Evolutionary conservation across 257 asterid species (phyloP), one percentile per base, ranked within the genome.

Genomic region (Fraxinus quadrangulata): DNA sequence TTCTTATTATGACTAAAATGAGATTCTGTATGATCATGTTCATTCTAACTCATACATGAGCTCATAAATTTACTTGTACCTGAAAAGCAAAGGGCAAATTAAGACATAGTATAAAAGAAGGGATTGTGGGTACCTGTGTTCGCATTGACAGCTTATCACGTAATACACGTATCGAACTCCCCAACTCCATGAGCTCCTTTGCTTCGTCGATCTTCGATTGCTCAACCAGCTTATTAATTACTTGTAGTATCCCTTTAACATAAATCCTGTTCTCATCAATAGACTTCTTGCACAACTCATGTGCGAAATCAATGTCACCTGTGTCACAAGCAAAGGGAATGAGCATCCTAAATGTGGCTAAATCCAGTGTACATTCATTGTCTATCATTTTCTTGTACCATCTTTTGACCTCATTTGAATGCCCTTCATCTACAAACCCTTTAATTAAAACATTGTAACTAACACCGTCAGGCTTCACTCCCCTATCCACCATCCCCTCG

Each of bases 401-500:
- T 31, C 31, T 77, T 77, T 81, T 89, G 6, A 79, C 89, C 78
- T 86, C 91, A 63, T 81, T 79, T 24, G 85, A 24, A 69, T 86
- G 63, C 30, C 87, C 84, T 59, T 74, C 81, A 19, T 74, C 68
- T 1, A 77, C 24, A 28, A 45, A 87, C 59, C 88, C 89, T 81
- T 80, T 84, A 21, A 88, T 84, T 77, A 91, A 23, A 21, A 83
- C 37, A 74, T 81, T 85, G 81, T 83, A 89, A 51, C 84, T 85
- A 81, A 67, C 83, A 5, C 3, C 23, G 71, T 86, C 85, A 1
- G 88, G 87, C 76, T 83, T 67, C 80, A 86, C 42, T 31, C 84
- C 86, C 70, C 72, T 84, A 23, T 42, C 39, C 77, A 69, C 79
- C 81, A 88, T 63, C 77, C 84, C 88, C 65, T 84, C 70, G 11